Evolutionary conservation across 495 filamentous ascomycete species (phyloP).

Genomic region (Aspergillus ellipticus): DNA sequence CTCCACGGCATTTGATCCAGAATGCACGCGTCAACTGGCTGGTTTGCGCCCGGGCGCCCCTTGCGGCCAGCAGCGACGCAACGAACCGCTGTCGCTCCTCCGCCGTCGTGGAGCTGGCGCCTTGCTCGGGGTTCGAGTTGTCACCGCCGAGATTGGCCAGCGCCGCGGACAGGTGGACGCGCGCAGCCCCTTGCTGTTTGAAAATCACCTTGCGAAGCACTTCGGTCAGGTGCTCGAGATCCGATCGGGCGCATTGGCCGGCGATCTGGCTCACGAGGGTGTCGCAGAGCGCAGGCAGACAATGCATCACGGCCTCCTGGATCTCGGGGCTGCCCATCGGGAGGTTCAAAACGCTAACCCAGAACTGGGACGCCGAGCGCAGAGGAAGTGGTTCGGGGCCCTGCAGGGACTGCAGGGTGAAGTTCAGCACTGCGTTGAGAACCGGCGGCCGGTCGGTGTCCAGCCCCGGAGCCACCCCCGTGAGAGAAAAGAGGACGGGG

Average conservation of each 20-base stretch:
- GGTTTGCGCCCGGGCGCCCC: conserved; percentile 54
- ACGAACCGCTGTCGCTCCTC: conserved; percentile 37
- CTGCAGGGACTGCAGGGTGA: conserved; percentile 67
- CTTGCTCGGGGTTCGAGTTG: conserved; percentile 33
- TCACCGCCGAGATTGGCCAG: conserved; percentile 56
- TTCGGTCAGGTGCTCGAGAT: conserved; percentile 71
- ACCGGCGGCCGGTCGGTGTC: conserved; percentile 27
- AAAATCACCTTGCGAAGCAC: conserved; percentile 73
- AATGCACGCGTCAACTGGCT: conserved; percentile 61
- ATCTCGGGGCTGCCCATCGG: conserved; percentile 44
- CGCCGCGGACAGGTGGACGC: conserved; percentile 54
- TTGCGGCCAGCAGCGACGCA: conserved; percentile 45
- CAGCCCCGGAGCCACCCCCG: conserved; percentile 17
- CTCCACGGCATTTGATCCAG: conserved; percentile 67
- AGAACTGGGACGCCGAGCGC: conserved; percentile 73
- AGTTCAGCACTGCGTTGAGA: conserved; percentile 69
- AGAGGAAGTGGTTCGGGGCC: conserved; percentile 78
- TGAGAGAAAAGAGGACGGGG: conserved; percentile 35
- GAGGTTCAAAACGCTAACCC: conserved; percentile 56
- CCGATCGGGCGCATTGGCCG: conserved; percentile 70
- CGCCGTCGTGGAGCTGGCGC: conserved; percentile 16
- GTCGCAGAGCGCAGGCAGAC: conserved; percentile 57
- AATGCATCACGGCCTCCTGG: conserved; percentile 50
- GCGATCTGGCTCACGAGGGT: conserved; percentile 65
- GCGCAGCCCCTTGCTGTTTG: conserved; percentile 60